Evolutionary conservation across 179 eudicot genomes (phyloP), one percentile per base, ranked within the genome.

Genomic region (Gypsophila paniculata): DNA sequence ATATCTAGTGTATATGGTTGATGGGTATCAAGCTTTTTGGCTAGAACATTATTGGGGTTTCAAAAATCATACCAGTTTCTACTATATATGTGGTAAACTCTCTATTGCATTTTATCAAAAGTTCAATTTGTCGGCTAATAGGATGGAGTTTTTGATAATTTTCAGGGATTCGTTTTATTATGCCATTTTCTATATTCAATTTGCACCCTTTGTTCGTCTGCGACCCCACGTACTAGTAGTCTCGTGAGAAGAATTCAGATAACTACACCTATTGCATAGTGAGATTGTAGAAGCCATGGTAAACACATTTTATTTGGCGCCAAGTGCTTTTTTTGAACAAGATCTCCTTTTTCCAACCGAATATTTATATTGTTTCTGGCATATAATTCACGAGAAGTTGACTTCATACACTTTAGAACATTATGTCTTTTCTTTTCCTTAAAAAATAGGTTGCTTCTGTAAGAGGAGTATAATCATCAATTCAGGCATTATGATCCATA

Each of bases 51-150:
- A 83, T 65, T 89, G 97, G 92, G 86, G 90, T 48, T 94, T 91
- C 73, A 89, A 90, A 49, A 88, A 83, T 75, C 86, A 76, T 61
- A 25, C 76, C 60, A 91, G 91, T 75, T 94, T 94, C 80, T 94
- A 88, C 82, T 94, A 94, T 82, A 85, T 91, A 69, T 86, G 94
- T 71, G 99, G 97, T 94, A 88, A 88, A 61, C 46, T 63, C 71
- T 81, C 78, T 19, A 29, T 36, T 67, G 7, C 15, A 49, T 68
- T 68, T 29, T 29, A 25, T 55, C 59, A 54, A 4, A n/a, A 5
- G 10, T 54, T 54, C 59, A 54, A 8, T 54, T n/a, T 18, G 5
- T 54, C 2, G 59, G 59, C 9, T 19, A 2, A n/a, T 46, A 42
- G 46, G 8, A 42, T 42, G 46, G 39, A 38, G 11, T 26, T 18